Conservation (phyloP, 805 yeast genomes). For the Candida sithepensis region DNA sequence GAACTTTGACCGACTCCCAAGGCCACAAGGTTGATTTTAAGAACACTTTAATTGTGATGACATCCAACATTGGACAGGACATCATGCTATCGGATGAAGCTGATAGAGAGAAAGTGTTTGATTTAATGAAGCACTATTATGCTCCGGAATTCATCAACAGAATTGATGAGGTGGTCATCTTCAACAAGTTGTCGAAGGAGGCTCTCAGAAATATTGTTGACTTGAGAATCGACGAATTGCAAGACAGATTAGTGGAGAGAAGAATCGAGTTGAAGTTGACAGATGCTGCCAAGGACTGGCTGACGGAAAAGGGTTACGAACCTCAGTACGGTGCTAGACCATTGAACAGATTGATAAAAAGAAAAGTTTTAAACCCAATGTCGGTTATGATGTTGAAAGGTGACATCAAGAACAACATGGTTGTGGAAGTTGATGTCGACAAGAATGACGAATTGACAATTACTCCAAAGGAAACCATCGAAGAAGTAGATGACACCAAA, state of each 20-base stretch:
- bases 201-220: conserved; percentile 81
- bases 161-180: conserved; percentile 88
- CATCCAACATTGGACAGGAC: conserved; percentile 95
- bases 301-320: conserved; percentile 86
- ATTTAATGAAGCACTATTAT: conserved; percentile 65
- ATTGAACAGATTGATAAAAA: conserved; percentile 83
- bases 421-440: conserved; percentile 45
- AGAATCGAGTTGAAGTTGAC: conserved; percentile 56
- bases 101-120: conserved; percentile 58
- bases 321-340: conserved; percentile 95
- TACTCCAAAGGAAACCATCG: conserved; percentile 1
- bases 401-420: conserved; percentile 57
- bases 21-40: conserved; percentile 93
- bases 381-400: conserved; percentile 79
- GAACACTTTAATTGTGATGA: conserved; percentile 93
- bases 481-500: neutral
- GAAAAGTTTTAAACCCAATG: conserved; percentile 81
- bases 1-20: conserved; percentile 89
- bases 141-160: conserved; percentile 96
- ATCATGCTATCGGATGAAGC: conserved; percentile 62
- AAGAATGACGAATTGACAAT: conserved; percentile 29
- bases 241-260: conserved; percentile 72
- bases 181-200: conserved; percentile 78
- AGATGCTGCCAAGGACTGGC: conserved; percentile 68
- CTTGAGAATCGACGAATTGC: conserved; percentile 77